Conservation (phyloP, 208 protist genomes). For the Zelonia costaricensis region DNA sequence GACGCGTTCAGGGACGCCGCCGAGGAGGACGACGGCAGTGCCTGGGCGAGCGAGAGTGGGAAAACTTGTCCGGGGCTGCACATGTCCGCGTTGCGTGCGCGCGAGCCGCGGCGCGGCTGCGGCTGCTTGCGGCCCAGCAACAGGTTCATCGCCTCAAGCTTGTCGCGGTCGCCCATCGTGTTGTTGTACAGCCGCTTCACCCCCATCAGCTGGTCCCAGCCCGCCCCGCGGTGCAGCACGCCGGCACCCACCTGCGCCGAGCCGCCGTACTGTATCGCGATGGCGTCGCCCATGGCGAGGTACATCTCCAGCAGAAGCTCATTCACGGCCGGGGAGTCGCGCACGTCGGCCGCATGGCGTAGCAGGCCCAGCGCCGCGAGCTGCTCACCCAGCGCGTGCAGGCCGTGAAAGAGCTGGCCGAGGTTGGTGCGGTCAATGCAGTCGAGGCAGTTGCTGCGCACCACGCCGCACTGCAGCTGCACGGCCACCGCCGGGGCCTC, state of each 20-base stretch:
- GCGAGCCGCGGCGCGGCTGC: constrained; percentile 16
- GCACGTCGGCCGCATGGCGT: constrained; percentile 36
- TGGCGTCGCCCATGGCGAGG: constrained; percentile 74
- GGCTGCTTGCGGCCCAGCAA: constrained; percentile 81
- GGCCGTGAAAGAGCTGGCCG: constrained; percentile 93
- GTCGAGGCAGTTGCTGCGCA: constrained; percentile 98
- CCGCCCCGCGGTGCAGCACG: constrained; percentile 76
- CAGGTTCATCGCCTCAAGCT: constrained; percentile 79
- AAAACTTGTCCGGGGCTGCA: constrained; percentile 11
- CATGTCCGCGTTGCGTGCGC: constrained; percentile 22
- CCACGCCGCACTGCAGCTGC: constrained; percentile 85
- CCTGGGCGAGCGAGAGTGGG: background rate
- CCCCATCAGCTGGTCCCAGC: constrained; percentile 88
- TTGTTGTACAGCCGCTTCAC: constrained; percentile 90
- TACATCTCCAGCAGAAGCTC: constrained; percentile 83
- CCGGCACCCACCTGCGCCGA: constrained; percentile 84
- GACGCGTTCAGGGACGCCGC: constrained; percentile 8
- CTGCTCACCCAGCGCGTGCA: constrained; percentile 74
- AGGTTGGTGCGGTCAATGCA: constrained; percentile 98
- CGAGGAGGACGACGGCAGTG: background rate
- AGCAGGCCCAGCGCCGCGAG: constrained; percentile 52
- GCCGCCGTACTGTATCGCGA: constrained; percentile 90
- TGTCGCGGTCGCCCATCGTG: constrained; percentile 72
- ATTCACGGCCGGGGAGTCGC: constrained; percentile 40
- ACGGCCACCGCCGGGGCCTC: background rate